Base-by-base conservation (phyloP, 2,329 filamentous ascomycete genomes). In the Talaromyces sp. region DNA sequence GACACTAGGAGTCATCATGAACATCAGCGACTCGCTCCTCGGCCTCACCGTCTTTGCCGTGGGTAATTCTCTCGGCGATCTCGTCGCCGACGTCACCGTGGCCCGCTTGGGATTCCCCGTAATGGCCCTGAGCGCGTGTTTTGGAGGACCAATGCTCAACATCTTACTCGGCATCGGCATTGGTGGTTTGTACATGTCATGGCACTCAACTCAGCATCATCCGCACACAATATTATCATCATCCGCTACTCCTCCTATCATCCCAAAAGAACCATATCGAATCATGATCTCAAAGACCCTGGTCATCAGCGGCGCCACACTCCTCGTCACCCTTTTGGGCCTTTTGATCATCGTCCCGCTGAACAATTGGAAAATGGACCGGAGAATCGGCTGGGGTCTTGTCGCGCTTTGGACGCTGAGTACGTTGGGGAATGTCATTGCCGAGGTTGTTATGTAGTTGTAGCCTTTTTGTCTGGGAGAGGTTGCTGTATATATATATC, bases 91-190 rank as follows among this genome's bases (percentile, higher is more conserved):
- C 72, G 90, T 97, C 58, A 99, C 94, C 0, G 90, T 99, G 41
- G 94, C 94, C 3, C 86, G 91, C 35, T 85, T 99, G 2, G 94
- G 94, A 2, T 97, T 92, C 74, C 94, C 94, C 0, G 92, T 99
- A 64, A 99, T 99, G 94, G 94, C 94, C 0, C 77, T 89, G 46
- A 92, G 90, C 35, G 94, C 94, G 4, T 99, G 94, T 72, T 97
- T 99, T 72, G 94, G 94, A n/a, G 95, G 94, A 0, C 94, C 94
- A 0, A 93, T 99, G 91, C 84, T 99, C 46, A 99, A 99, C 68
- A 99, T 99, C 64, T 79, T 99, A 0, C 84, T 99, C 3, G 94
- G 94, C 0, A 92, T 99, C 57, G 94, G 94, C n/a, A 80, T 97
- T 3, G 90, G 89, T 27, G 94, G 94, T 17, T 83, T 91, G 43